Evolutionary conservation across 257 asterid genomes (phyloP), one percentile per base, ranked within the genome.

Genomic region (Eustoma russellianum): DNA sequence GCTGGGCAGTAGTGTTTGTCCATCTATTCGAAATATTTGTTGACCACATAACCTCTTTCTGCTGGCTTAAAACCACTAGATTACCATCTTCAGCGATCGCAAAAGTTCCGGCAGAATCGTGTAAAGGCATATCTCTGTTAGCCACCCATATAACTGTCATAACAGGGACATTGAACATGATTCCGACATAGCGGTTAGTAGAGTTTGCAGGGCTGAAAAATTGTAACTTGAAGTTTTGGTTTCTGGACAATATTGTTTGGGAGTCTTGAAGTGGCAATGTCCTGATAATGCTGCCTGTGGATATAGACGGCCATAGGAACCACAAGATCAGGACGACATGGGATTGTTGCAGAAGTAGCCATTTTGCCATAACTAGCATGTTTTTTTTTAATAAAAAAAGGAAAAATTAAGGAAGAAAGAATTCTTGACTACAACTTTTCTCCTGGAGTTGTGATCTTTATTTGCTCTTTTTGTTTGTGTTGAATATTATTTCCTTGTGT

Each of bases 71-170:
- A 60, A 83, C 62, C 1, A 67, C 71, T 53, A 81, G 46, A 72
- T 74, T 63, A 1, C 93, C 88, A 13, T 65, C 73, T 30, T 65
- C 24, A 28, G 72, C 61, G 17, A 83, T 68, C 5, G 78, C 62
- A n/a, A 78, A 5, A 9, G 57, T 46, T 46, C 80, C 82, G 2
- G 48, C 38, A 1, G 76, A 34, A 55, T 80, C 83, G 41, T 53
- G 55, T 46, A 79, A 53, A 35, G 85, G 81, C 14, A 9, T 33
- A 18, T 75, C 77, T 24, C 82, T 79, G 51, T 83, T 83, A 3
- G 85, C 93, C 43, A 80, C 80, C 85, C 88, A 83, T 9, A 75
- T 51, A 55, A 56, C 44, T 11, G 83, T 50, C 15, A n/a, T 16
- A 3, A 48, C 49, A 55, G 66, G 67, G 44, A 46, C 13, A 34